Evolutionary conservation across 331 rosid genomes (phyloP).

Genomic region (Quercus lobata): DNA sequence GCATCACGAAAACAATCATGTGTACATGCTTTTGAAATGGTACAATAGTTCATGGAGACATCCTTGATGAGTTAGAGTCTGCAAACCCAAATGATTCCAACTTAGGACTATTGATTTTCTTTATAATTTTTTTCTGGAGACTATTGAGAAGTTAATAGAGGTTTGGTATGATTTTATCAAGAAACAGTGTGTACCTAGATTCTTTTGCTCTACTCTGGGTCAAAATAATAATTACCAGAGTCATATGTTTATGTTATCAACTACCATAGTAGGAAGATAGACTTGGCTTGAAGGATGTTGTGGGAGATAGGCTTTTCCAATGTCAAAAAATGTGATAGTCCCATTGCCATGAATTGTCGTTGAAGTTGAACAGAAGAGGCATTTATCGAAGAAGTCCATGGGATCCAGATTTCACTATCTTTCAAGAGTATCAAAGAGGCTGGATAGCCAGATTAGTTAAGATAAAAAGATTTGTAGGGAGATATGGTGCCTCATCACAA

Average conservation of each 20-base stretch:
- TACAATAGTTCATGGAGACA: not conserved
- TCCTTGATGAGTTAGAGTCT: not conserved
- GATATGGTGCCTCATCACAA: not conserved
- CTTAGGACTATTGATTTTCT: not conserved
- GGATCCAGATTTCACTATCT: not conserved
- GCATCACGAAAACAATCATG: not conserved
- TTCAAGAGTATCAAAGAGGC: not conserved
- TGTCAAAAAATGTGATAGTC: not conserved
- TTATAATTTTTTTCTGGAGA: not conserved
- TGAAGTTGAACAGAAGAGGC: not conserved
- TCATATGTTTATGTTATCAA: not conserved
- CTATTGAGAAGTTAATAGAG: not conserved
- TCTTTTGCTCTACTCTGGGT: not conserved
- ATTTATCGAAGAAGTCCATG: not conserved
- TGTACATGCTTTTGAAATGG: not conserved
- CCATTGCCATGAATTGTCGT: not conserved
- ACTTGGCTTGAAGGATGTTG: not conserved
- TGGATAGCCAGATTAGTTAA: not conserved
- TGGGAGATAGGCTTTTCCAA: not conserved
- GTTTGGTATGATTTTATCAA: not conserved
- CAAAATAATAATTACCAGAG: not conserved
- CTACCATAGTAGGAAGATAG: not conserved
- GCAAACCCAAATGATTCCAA: not conserved
- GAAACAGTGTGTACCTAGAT: not conserved
- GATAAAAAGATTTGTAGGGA: not conserved